Evolutionary conservation across 345 rosid species (phyloP), one percentile per base, ranked within the genome.

Genomic region (Citrus glauca): DNA sequence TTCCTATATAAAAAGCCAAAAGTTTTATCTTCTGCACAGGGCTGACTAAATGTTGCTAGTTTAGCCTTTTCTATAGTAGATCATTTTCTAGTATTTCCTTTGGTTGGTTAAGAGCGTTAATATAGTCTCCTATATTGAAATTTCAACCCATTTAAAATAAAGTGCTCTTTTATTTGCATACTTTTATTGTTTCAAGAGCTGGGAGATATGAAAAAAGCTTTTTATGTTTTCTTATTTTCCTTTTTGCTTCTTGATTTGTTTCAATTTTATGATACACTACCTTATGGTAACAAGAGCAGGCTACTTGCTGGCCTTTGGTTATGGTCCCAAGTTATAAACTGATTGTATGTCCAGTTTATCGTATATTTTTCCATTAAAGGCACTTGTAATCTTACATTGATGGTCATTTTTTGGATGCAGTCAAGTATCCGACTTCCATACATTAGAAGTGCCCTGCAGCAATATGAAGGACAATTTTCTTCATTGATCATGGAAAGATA

Each of bases 401-500:
- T 76, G 7, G 67, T 79, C 79, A 67, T 83, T 50, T 76, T 60
- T 65, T 85, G 62, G 66, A 37, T 85, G 86, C 93, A 96, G 99
- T 94, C 98, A 80, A 84, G 90, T 78, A 84, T 91, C 79, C 93
- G 99, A 85, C 88, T 94, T 79, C 98, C 98, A 33, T 89, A 85
- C 83, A 89, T 96, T 77, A 89, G 79, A 85, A 88, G 86, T 83
- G 90, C 95, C 82, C 83, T 96, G 72, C 87, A 87, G 75, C 91
- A 79, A 53, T 87, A 91, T 82, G 84, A 82, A 0, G 97, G 97
- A 57, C 88, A 90, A 48, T 92, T 91, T 88, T 88, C 89, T 53
- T 80, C 88, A 7, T 82, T 91, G 83, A 89, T 92, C 80, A 88
- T 89, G 82, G 84, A 90, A 78, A 85, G 86, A 78, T 96, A 92